phyloP scores from a whole-genome alignment of 106 monocot species.

The Dendrobium chrysotoxum region DNA sequence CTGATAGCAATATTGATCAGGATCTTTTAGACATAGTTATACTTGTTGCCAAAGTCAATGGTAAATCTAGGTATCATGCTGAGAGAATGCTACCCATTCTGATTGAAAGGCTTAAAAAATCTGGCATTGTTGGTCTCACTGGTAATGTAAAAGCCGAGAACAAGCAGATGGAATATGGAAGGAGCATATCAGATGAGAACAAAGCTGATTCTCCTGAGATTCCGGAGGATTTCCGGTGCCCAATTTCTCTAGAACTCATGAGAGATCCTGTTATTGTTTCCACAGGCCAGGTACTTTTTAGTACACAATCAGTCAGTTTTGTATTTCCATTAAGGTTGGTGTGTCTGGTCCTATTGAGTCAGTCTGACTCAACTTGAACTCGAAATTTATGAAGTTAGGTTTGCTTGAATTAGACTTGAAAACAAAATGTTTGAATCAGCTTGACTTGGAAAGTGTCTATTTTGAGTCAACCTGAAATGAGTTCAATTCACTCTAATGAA shows the following conservation, averaged over 20 bases:
- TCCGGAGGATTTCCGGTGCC: constrained; percentile 66
- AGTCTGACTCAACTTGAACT: no score
- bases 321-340: no score
- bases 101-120: constrained; percentile 18
- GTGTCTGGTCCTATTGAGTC: no score
- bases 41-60: constrained; percentile 37
- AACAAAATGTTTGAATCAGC: no score
- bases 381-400: no score
- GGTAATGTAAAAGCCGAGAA: neutral
- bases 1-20: constrained; percentile 1
- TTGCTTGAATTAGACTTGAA: no score
- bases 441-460: no score
- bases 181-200: constrained; percentile 15
- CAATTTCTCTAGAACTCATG: constrained; percentile 69
- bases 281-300: constrained; percentile 48
- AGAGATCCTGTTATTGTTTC: constrained; percentile 72
- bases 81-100: constrained; percentile 20
- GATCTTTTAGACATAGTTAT: constrained; percentile 25
- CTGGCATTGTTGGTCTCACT: neutral
- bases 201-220: constrained; percentile 33
- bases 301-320: no score
- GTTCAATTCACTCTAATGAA: no score
- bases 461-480: no score
- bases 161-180: neutral
- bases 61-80: constrained; percentile 21